Percentiles rank a stretch among this genome's conserved stretches.
These are phyloP conservation scores for Phalaenopsis hybrid DNA, from an alignment of 116 monocot species.

Conservation along the genomic window DNA sequence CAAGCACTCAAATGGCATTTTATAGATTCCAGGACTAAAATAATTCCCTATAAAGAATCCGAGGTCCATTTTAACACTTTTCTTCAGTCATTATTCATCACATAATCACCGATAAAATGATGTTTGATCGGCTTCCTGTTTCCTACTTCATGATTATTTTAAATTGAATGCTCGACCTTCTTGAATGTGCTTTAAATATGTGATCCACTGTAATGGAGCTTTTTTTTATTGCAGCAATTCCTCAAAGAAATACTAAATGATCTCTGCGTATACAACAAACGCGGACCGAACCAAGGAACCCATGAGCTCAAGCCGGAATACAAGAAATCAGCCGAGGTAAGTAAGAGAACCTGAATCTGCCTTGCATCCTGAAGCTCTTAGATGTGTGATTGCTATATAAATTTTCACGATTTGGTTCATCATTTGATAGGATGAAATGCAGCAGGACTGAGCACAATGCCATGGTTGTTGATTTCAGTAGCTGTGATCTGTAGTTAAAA, in stretches of 20 bases:
- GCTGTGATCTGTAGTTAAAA: neutral
- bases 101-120: neutral
- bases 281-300: slow-evolving; percentile 94
- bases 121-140: neutral
- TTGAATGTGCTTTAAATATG: neutral
- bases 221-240: slow-evolving; percentile 67
- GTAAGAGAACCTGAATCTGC: slow-evolving; percentile 2
- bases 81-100: no score
- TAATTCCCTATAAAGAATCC: no score
- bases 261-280: slow-evolving; percentile 92
- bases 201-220: neutral
- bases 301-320: slow-evolving; percentile 98
- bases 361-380: neutral
- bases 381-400: neutral
- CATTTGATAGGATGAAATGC: slow-evolving; percentile 9
- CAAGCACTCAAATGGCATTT: no score
- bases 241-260: slow-evolving; percentile 94
- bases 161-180: no score
- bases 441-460: neutral
- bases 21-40: no score
- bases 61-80: no score
- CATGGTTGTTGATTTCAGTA: neutral
- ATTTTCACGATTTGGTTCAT: neutral
- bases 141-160: no score
- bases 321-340: slow-evolving; percentile 78